phyloP scores from a whole-genome alignment of 139 green algal species.

The Haematococcus sp. region DNA sequence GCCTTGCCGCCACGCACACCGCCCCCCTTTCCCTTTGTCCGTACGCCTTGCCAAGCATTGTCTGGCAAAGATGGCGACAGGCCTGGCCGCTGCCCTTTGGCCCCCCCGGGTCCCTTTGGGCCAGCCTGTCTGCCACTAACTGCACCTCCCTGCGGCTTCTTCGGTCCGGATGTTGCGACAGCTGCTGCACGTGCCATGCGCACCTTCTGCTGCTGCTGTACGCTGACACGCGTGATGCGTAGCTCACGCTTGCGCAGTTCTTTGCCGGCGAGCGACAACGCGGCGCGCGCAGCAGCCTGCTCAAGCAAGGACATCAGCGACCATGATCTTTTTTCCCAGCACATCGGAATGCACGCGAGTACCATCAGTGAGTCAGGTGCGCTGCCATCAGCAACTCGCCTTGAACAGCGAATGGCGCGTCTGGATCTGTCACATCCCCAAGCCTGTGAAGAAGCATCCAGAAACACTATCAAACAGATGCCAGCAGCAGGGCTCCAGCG shows the following conservation, averaged over 20 bases:
- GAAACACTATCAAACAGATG: too few species aligned
- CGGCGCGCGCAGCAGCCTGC: constrained; percentile 38
- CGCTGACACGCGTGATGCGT: constrained; percentile 38
- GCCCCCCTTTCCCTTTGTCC: constrained; percentile 46
- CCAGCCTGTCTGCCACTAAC: not conserved
- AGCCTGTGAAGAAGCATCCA: too few species aligned
- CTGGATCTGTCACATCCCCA: not conserved
- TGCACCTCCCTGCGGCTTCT: not conserved
- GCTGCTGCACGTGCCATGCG: not conserved
- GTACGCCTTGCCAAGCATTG: constrained; percentile 47
- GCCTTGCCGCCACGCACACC: constrained; percentile 18
- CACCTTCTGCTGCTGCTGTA: constrained; percentile 1
- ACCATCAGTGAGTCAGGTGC: too few species aligned
- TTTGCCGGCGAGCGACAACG: constrained; percentile 38
- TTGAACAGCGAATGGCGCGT: not conserved
- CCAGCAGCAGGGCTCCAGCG: too few species aligned
- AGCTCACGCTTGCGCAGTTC: constrained; percentile 42
- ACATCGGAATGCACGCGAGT: too few species aligned
- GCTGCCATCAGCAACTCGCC: too few species aligned
- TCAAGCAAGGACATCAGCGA: not conserved
- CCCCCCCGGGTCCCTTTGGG: not conserved
- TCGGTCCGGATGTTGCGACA: too few species aligned
- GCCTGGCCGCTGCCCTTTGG: not conserved
- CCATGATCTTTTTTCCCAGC: too few species aligned
- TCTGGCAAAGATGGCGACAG: not conserved